phyloP scores from a whole-genome alignment of 2,329 filamentous ascomycete genomes.

The Zymoseptoria tritici region DNA sequence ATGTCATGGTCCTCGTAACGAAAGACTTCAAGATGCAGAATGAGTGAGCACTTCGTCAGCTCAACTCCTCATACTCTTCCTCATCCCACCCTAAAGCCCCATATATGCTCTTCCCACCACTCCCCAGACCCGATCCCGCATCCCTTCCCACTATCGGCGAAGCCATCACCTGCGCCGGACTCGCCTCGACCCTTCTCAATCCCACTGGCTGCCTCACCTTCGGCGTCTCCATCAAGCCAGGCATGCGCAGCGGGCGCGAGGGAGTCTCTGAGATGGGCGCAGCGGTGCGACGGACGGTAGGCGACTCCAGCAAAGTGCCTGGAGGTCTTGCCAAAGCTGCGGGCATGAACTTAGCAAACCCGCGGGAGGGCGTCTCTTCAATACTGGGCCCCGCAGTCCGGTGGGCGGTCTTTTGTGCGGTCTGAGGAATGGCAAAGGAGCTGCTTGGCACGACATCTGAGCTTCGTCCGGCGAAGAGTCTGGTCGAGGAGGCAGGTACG shows the following conservation, averaged over 20 bases:
- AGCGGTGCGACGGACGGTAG: slow-evolving; percentile 11
- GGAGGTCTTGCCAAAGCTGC: slow-evolving; percentile 13
- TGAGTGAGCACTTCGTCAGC: not conserved
- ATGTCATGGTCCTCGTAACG: not conserved
- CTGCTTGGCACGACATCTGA: slow-evolving; percentile 8
- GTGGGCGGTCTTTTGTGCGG: slow-evolving; percentile 17
- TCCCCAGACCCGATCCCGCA: slow-evolving; percentile 3
- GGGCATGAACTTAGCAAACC: slow-evolving; percentile 28
- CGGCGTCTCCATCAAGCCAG: slow-evolving; percentile 12
- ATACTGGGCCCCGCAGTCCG: slow-evolving; percentile 12
- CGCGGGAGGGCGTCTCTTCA: slow-evolving; percentile 38
- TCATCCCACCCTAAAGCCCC: slow-evolving; percentile 42
- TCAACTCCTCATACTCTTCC: slow-evolving; percentile 33
- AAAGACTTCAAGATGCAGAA: not conserved
- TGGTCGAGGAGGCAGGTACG: slow-evolving; percentile 36
- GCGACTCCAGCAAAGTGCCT: slow-evolving; percentile 20
- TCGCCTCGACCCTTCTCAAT: slow-evolving; percentile 4
- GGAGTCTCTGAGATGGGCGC: slow-evolving; percentile 11
- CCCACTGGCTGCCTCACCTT: not conserved
- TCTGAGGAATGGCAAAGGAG: slow-evolving; percentile 26
- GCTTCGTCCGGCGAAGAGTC: slow-evolving; percentile 20
- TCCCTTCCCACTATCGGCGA: slow-evolving; percentile 4
- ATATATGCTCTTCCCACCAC: slow-evolving; percentile 28
- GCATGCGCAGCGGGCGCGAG: slow-evolving; percentile 12
- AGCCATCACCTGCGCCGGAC: slow-evolving; percentile 1